phyloP scores from a whole-genome alignment of 2,329 filamentous ascomycete species.

The Exophiala alcalophila region DNA sequence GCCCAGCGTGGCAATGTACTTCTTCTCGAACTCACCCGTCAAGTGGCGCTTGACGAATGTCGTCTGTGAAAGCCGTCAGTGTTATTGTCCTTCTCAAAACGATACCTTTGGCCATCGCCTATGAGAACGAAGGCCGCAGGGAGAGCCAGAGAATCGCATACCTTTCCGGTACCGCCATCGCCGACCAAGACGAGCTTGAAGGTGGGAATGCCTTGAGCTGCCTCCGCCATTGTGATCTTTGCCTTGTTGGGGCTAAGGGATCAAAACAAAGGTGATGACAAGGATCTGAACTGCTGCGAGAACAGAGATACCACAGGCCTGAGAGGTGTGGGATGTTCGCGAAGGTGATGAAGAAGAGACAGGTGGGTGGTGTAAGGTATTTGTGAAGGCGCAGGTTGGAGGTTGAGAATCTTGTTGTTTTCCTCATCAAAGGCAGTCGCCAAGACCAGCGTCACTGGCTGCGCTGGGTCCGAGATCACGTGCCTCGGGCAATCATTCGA shows the following conservation, averaged over 20 bases:
- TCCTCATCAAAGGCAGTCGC: too few species aligned
- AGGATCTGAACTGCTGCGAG: conserved; percentile 32
- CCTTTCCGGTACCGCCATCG: conserved; percentile 99
- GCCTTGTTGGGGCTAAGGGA: conserved; percentile 28
- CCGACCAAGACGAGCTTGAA: conserved; percentile 99
- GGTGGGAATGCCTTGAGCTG: conserved; percentile 60
- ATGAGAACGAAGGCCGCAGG: not conserved
- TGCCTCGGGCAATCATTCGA: too few species aligned
- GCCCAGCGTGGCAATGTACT: conserved; percentile 99
- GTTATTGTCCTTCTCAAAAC: not conserved
- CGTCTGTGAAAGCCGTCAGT: conserved; percentile 59
- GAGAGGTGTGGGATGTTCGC: conserved; percentile 1
- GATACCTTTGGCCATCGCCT: not conserved
- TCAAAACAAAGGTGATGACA: conserved; percentile 20
- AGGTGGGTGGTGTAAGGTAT: conserved; percentile 9
- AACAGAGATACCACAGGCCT: conserved; percentile 3
- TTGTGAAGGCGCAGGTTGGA: conserved; percentile 14
- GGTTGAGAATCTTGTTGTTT: too few species aligned
- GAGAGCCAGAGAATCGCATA: conserved; percentile 39
- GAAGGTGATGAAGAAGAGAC: conserved; percentile 6
- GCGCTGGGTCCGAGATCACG: too few species aligned
- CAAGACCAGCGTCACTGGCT: too few species aligned
- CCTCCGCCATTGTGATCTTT: conserved; percentile 59
- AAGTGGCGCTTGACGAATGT: conserved; percentile 99
- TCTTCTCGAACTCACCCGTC: conserved; percentile 99